A percentile compares a stretch with the other conserved stretches of the same genome.
Evolutionary conservation across 2,329 filamentous ascomycete genomes (phyloP).

Genomic region (Aspergillus sp.): DNA sequence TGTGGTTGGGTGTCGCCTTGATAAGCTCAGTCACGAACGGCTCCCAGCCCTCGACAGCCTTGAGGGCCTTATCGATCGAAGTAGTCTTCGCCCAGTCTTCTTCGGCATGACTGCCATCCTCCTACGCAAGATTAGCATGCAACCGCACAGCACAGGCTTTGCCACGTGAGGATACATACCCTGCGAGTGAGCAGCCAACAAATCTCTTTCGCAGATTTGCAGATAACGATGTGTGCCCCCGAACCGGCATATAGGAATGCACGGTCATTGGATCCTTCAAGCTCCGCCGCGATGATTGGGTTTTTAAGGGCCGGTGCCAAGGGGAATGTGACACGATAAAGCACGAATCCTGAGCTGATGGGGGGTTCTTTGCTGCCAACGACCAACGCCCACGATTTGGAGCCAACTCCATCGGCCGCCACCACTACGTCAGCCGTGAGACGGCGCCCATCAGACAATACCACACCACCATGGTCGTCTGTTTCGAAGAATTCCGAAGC

Average conservation of each 20-base stretch:
- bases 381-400: conserved; percentile 1
- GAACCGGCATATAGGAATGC: not conserved
- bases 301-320: not conserved
- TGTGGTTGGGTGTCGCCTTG: conserved; percentile 14
- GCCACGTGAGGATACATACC: not conserved
- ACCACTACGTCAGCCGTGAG: conserved; percentile 3
- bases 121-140: not conserved
- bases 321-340: conserved; percentile 2
- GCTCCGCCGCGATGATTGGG: conserved; percentile 1
- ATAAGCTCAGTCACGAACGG: conserved; percentile 8
- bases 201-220: not conserved
- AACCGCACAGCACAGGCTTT: not conserved
- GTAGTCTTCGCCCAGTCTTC: not conserved
- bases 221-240: conserved; percentile 1
- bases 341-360: conserved; percentile 2
- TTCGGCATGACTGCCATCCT: not conserved
- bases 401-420: conserved; percentile 3
- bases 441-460: not conserved
- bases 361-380: not conserved
- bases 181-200: conserved; percentile 3
- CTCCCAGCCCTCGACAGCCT: conserved; percentile 7
- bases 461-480: not conserved
- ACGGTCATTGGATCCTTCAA: not conserved
- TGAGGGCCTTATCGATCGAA: not conserved
- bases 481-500: conserved; percentile 2